A percentile compares a stretch with the other conserved stretches of the same genome.
Conservation (phyloP, 2,329 filamentous ascomycete species). For the Xylogone sp. region DNA sequence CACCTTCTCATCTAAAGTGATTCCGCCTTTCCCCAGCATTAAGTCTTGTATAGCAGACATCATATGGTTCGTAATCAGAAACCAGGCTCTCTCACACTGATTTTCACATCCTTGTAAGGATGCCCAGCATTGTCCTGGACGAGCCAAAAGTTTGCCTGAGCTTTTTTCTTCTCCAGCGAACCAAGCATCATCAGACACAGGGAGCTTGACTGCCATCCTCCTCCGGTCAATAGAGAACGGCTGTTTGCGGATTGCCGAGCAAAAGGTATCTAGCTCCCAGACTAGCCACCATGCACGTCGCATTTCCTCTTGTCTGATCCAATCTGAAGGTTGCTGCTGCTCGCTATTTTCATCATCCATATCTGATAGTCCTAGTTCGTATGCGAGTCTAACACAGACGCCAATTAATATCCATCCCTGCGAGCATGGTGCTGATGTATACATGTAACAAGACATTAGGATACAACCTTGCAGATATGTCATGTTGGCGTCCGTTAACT, state of each 20-base stretch:
- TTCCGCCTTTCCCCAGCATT: not conserved
- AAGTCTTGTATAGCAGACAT: not conserved
- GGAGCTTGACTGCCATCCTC: conserved; percentile 2
- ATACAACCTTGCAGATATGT: conserved; percentile 6
- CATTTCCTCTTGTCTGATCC: conserved; percentile 2
- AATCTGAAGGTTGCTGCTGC: not conserved
- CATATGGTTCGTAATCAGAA: conserved; percentile 1
- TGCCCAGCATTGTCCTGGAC: conserved; percentile 1
- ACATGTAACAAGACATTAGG: conserved; percentile 5
- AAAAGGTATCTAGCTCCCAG: conserved; percentile 6
- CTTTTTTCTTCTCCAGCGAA: not conserved
- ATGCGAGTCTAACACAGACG: not conserved
- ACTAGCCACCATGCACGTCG: conserved; percentile 4
- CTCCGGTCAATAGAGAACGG: conserved; percentile 2
- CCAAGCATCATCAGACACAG: conserved; percentile 3
- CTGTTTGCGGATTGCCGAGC: not conserved
- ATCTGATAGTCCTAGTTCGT: not conserved
- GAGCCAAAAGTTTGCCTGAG: not conserved
- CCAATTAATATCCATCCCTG: not conserved
- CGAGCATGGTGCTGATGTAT: not conserved
- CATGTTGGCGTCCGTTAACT: not conserved
- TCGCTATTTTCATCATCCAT: not conserved
- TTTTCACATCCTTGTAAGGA: not conserved
- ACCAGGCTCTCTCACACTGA: conserved; percentile 4
- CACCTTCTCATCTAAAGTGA: not conserved